Evolutionary conservation across 371 early-diverging fungal genomes (phyloP).

Genomic region (Mucor piriformis): DNA sequence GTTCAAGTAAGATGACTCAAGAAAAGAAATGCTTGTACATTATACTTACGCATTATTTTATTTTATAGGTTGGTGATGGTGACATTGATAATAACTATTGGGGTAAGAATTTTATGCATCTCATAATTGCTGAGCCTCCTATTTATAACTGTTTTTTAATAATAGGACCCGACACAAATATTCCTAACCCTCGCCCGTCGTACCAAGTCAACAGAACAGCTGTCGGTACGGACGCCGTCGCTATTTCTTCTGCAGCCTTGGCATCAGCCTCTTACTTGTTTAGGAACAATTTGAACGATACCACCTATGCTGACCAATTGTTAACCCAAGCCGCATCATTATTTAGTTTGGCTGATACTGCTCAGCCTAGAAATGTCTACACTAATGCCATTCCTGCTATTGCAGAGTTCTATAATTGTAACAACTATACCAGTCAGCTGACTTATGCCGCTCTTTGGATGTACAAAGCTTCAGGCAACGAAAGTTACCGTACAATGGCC

Average conservation of each 20-base stretch:
- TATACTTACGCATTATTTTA: background rate
- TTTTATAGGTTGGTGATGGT: slow-evolving; percentile 7
- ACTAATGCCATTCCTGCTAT: slow-evolving; percentile 46
- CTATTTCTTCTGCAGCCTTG: slow-evolving; percentile 62
- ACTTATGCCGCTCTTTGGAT: slow-evolving; percentile 69
- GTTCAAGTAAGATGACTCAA: slow-evolving; percentile 25
- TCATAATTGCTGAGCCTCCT: background rate
- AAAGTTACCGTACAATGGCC: slow-evolving; percentile 52
- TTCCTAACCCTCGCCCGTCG: slow-evolving; percentile 62
- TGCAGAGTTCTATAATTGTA: slow-evolving; percentile 46
- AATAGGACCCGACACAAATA: slow-evolving; percentile 47
- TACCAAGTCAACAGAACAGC: slow-evolving; percentile 47
- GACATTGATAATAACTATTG: slow-evolving; percentile 46
- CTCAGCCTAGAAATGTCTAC: slow-evolving; percentile 58
- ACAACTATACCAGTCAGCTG: slow-evolving; percentile 54
- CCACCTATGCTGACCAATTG: slow-evolving; percentile 45
- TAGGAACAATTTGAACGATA: slow-evolving; percentile 51
- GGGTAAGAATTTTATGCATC: slow-evolving; percentile 30
- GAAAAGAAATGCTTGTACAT: background rate
- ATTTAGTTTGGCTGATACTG: slow-evolving; percentile 53
- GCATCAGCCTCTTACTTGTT: slow-evolving; percentile 65
- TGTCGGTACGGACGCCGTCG: slow-evolving; percentile 65
- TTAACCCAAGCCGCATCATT: slow-evolving; percentile 43
- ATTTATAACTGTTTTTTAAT: background rate
- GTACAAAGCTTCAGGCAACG: slow-evolving; percentile 54